Percentiles rank a stretch among this genome's conserved stretches.
Conservation (phyloP, 2,329 filamentous ascomycete species). For the Daldinia eschscholtzii region DNA sequence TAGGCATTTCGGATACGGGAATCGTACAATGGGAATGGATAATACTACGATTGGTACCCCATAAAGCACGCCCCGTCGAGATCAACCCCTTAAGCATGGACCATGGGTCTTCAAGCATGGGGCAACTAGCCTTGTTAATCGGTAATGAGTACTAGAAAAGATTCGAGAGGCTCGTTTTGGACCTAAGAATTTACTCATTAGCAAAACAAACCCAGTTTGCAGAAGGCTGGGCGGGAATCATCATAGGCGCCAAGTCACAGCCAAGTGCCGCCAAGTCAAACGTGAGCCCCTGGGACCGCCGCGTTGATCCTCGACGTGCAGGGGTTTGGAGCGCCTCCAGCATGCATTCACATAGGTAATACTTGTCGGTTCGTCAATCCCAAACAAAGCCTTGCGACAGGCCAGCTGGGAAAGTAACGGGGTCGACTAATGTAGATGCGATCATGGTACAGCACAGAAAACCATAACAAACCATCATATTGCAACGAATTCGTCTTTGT, state of each 20-base stretch:
- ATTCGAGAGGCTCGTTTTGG: constrained; percentile 34
- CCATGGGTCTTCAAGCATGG: constrained; percentile 12
- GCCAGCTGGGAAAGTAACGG: constrained; percentile 42
- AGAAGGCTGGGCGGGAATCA: constrained; percentile 23
- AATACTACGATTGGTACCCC: constrained; percentile 11
- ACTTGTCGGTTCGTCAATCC: constrained; percentile 33
- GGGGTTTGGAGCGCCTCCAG: constrained; percentile 30
- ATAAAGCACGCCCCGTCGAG: constrained; percentile 23
- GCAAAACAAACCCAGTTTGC: constrained; percentile 27
- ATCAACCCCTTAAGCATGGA: constrained; percentile 35
- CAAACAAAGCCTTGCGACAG: constrained; percentile 41
- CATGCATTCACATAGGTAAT: constrained; percentile 25
- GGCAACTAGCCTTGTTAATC: constrained; percentile 22
- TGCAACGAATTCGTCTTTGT: not conserved
- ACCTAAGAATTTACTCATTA: constrained; percentile 27
- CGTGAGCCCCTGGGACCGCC: constrained; percentile 38
- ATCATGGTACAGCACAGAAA: not conserved
- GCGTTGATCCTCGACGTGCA: constrained; percentile 41
- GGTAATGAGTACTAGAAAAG: constrained; percentile 22
- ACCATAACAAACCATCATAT: constrained; percentile 18
- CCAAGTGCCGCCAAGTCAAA: constrained; percentile 42
- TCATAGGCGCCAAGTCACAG: constrained; percentile 38
- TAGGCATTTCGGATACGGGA: not conserved
- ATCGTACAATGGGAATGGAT: constrained; percentile 4
- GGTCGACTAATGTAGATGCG: constrained; percentile 26